phyloP scores from a whole-genome alignment of 768 basidiomycete genomes.

The Suillus decipiens region DNA sequence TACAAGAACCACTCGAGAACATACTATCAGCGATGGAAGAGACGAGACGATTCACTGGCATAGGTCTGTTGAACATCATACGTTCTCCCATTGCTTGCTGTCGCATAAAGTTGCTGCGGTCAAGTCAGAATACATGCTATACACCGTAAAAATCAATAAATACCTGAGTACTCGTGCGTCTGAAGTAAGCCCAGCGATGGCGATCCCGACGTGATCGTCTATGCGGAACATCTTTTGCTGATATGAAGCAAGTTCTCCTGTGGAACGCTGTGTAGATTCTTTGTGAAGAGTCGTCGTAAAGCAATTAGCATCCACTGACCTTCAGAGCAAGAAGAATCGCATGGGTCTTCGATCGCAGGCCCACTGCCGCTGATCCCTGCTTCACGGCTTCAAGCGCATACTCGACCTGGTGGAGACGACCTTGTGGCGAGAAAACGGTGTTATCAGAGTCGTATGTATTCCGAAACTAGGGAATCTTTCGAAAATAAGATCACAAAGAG shows the following conservation, averaged over 20 bases:
- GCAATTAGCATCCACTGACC: constrained; percentile 43
- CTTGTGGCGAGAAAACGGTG: constrained; percentile 96
- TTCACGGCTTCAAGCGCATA: constrained; percentile 99
- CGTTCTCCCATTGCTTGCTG: constrained; percentile 95
- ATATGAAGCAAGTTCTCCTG: constrained; percentile 97
- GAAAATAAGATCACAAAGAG: constrained; percentile 10
- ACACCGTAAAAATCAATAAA: not conserved
- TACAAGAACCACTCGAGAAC: constrained; percentile 32
- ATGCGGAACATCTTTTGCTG: constrained; percentile 99
- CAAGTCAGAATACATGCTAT: constrained; percentile 9
- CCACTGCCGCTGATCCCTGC: constrained; percentile 99
- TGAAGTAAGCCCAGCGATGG: constrained; percentile 97
- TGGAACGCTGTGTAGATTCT: constrained; percentile 72
- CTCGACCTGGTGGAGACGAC: constrained; percentile 95
- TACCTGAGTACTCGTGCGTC: constrained; percentile 97
- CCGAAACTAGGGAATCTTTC: constrained; percentile 60
- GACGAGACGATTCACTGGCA: constrained; percentile 93
- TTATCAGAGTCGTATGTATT: constrained; percentile 99
- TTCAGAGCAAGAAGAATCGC: constrained; percentile 91
- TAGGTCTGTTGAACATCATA: constrained; percentile 94
- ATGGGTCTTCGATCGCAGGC: constrained; percentile 93
- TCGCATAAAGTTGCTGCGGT: constrained; percentile 92
- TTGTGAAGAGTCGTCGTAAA: constrained; percentile 11
- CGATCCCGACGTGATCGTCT: constrained; percentile 99
- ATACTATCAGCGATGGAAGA: constrained; percentile 92